Evolutionary conservation across 129 eudicot genomes (phyloP).

Genomic region (Scalesia atractyloides): DNA sequence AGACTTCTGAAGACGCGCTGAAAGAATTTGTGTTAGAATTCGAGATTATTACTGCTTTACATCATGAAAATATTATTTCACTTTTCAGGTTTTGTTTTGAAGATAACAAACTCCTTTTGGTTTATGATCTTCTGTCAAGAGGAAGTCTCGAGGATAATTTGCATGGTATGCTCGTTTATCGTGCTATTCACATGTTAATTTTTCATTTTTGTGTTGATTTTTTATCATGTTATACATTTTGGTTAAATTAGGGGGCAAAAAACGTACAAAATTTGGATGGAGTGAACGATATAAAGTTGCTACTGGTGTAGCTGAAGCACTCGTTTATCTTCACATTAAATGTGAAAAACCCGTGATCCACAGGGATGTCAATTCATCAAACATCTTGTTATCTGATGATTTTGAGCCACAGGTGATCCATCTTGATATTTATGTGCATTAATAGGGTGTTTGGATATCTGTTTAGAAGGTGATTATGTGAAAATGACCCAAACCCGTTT

Average conservation of each 20-base stretch:
- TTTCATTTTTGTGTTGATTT: constrained; percentile 1
- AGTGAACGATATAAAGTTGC: constrained; percentile 82
- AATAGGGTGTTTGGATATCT: background rate
- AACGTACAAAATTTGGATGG: constrained; percentile 71
- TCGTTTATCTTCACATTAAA: constrained; percentile 70
- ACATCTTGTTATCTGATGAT: constrained; percentile 77
- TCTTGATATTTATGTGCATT: constrained; percentile 17
- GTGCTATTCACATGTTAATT: background rate
- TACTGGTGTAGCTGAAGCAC: constrained; percentile 88
- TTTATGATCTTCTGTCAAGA: constrained; percentile 85
- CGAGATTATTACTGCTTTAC: constrained; percentile 78
- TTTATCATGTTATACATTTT: background rate
- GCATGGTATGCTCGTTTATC: constrained; percentile 56
- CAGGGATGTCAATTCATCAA: constrained; percentile 94
- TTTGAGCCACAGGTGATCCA: constrained; percentile 81
- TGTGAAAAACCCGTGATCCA: constrained; percentile 76
- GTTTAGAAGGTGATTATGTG: background rate
- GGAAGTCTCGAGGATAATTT: constrained; percentile 99
- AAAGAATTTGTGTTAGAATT: constrained; percentile 80
- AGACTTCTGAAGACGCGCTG: constrained; percentile 66
- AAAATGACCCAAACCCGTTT: too few species aligned
- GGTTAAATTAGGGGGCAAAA: constrained; percentile 49
- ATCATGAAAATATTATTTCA: constrained; percentile 81
- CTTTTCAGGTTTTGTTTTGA: constrained; percentile 92
- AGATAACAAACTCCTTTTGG: constrained; percentile 77